These are phyloP conservation scores for Tolypocladium tropicale DNA, from an alignment of 2,329 filamentous ascomycete genomes.

Conservation along the genomic window DNA sequence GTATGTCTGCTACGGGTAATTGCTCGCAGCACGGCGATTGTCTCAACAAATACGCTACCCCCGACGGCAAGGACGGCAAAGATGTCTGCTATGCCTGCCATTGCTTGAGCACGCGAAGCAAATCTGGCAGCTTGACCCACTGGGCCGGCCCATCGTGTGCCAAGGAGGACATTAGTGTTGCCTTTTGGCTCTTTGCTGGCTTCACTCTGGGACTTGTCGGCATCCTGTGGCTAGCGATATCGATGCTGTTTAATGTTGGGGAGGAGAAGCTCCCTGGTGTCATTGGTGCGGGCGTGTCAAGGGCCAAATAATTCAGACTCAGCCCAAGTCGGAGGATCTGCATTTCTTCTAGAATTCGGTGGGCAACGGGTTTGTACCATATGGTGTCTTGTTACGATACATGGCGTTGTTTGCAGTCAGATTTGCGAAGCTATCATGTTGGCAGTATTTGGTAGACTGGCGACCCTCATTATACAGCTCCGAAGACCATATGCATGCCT, in stretches of 20 bases:
- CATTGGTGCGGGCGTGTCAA: constrained; percentile 86
- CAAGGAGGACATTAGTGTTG: constrained; percentile 80
- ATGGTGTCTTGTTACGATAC: constrained; percentile 1
- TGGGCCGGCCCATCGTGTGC: constrained; percentile 85
- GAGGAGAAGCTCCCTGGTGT: constrained; percentile 84
- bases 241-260: constrained; percentile 73
- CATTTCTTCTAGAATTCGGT: not conserved
- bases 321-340: not conserved
- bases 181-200: constrained; percentile 78
- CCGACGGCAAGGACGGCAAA: constrained; percentile 26
- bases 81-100: constrained; percentile 66
- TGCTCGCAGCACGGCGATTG: constrained; percentile 81
- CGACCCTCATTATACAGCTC: not conserved
- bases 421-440: not conserved
- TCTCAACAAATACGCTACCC: constrained; percentile 49
- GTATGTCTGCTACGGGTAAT: constrained; percentile 58
- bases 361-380: not conserved
- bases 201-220: constrained; percentile 62
- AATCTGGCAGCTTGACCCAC: constrained; percentile 51
- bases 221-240: constrained; percentile 60
- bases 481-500: not conserved
- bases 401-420: constrained; percentile 1
- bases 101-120: constrained; percentile 53
- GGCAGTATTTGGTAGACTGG: not conserved
- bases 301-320: constrained; percentile 40